These are phyloP conservation scores for Thalassiosira livingstoniorum DNA, from an alignment of 352 stramenopile genomes.

Conservation along the genomic window DNA sequence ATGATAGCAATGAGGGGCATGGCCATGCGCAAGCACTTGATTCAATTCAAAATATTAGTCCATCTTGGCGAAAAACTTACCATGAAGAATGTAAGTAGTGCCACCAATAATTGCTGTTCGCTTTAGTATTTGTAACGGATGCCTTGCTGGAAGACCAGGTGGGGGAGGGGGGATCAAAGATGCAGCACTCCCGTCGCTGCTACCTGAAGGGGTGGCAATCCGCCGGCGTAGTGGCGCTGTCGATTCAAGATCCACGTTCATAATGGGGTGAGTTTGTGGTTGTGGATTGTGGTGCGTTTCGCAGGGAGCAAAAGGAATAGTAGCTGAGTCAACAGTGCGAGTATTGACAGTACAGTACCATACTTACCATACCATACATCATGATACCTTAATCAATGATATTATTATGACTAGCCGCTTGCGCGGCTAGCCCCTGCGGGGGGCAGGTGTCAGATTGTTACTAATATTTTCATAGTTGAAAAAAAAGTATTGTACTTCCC, in stretches of 20 bases:
- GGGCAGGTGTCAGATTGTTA: too few species aligned
- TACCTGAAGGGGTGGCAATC: not conserved
- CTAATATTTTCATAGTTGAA: too few species aligned
- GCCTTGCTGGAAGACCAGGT: conserved; percentile 43
- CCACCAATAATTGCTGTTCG: conserved; percentile 59
- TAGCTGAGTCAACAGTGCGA: not conserved
- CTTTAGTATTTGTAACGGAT: conserved; percentile 66
- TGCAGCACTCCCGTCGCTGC: not conserved
- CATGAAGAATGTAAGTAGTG: conserved; percentile 64
- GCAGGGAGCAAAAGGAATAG: not conserved
- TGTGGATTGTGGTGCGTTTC: not conserved
- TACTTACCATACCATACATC: not conserved
- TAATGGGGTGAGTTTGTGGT: not conserved
- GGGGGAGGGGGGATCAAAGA: not conserved
- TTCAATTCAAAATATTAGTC: too few species aligned
- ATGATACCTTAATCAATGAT: not conserved
- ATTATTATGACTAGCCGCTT: not conserved
- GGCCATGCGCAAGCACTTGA: too few species aligned
- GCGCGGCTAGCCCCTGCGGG: not conserved
- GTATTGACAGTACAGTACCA: not conserved
- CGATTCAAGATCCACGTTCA: conserved; percentile 34
- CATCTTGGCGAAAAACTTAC: conserved; percentile 24
- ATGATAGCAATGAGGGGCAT: too few species aligned
- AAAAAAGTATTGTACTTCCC: too few species aligned
- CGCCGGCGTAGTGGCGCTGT: conserved; percentile 28